phyloP scores from a whole-genome alignment of 371 early-diverging fungal species.

The Coemansia sp. region DNA sequence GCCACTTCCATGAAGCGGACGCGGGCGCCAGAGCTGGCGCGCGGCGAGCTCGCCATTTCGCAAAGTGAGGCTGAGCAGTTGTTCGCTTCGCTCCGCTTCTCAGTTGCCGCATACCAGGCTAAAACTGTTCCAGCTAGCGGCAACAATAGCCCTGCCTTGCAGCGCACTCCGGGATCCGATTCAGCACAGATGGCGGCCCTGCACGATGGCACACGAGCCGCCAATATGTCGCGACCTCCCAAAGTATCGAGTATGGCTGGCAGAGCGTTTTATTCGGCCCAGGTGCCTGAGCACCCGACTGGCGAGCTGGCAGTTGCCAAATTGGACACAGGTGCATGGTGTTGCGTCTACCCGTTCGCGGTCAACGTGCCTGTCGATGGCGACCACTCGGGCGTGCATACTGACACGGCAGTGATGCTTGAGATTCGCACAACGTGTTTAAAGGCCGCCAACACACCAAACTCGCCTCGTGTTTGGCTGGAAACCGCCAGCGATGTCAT shows the following conservation, averaged over 20 bases:
- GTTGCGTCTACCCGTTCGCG: conserved; percentile 34
- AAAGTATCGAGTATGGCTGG: conserved; percentile 11
- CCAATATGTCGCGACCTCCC: neutral
- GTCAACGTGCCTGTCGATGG: conserved; percentile 8
- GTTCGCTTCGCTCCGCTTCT: conserved; percentile 17
- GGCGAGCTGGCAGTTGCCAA: neutral
- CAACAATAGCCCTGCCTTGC: neutral
- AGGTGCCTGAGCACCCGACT: neutral
- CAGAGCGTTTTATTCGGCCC: conserved; percentile 7
- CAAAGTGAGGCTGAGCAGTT: conserved; percentile 19
- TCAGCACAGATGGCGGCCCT: neutral
- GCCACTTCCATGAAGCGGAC: conserved; percentile 29
- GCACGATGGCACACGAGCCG: neutral
- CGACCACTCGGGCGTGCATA: conserved; percentile 1
- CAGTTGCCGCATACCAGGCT: conserved; percentile 21
- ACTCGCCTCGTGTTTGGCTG: neutral
- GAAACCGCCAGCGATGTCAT: conserved; percentile 1
- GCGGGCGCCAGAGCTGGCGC: conserved; percentile 10
- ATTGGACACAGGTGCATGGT: conserved; percentile 25
- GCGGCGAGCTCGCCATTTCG: conserved; percentile 22
- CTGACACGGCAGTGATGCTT: conserved; percentile 23
- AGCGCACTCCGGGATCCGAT: conserved; percentile 1
- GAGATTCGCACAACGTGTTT: conserved; percentile 31
- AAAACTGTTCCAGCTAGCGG: conserved; percentile 8
- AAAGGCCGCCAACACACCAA: neutral